These are phyloP conservation scores for Trichocladium uniseriatum DNA, from an alignment of 495 filamentous ascomycete genomes.

Conservation along the genomic window DNA sequence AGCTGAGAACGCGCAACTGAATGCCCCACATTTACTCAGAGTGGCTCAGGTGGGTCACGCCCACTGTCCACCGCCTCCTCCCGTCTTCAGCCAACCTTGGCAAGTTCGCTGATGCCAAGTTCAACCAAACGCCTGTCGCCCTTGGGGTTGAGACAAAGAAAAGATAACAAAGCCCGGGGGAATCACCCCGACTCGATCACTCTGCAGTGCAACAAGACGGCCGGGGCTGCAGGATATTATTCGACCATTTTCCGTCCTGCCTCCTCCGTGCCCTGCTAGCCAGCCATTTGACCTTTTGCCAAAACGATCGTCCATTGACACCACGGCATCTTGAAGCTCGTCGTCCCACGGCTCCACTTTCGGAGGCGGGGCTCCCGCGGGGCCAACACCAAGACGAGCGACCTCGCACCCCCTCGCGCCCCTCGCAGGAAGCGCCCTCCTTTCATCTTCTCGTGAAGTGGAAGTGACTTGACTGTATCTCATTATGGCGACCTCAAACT, in stretches of 20 bases:
- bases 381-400: slow-evolving; percentile 1
- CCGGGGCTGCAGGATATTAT: neutral
- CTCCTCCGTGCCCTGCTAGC: neutral
- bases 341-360: slow-evolving; percentile 10
- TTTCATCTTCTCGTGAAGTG: neutral
- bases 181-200: neutral
- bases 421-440: neutral
- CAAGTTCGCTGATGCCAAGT: neutral
- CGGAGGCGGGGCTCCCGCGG: slow-evolving; percentile 6
- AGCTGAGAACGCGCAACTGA: neutral
- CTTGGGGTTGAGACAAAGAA: slow-evolving; percentile 1
- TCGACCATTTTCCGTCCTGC: neutral
- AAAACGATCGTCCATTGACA: neutral
- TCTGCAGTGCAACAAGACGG: neutral
- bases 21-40: neutral
- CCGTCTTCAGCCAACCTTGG: neutral
- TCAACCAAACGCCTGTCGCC: neutral
- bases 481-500: slow-evolving; percentile 17
- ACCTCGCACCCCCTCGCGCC: neutral
- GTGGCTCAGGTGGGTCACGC: slow-evolving; percentile 1
- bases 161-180: slow-evolving; percentile 7
- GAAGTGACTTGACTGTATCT: neutral
- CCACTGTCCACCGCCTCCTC: neutral
- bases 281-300: neutral
- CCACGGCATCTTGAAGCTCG: neutral